These are phyloP conservation scores for Xylariaceae sp. DNA, from an alignment of 2,329 filamentous ascomycete species.

Conservation along the genomic window DNA sequence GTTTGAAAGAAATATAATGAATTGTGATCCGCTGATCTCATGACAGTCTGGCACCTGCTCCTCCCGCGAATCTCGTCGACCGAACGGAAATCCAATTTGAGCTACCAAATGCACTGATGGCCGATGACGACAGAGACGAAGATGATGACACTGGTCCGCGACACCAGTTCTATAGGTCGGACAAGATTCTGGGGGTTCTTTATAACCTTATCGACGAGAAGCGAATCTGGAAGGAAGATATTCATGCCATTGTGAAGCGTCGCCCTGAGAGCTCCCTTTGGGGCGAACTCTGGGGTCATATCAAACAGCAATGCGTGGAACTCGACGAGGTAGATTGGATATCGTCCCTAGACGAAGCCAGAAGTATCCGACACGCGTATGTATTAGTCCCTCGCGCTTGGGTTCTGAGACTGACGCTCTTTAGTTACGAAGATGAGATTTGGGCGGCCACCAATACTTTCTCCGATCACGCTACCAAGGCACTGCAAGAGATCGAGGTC, in stretches of 20 bases:
- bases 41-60: constrained; percentile 42
- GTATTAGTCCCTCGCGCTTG: constrained; percentile 5
- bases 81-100: constrained; percentile 41
- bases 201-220: constrained; percentile 72
- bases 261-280: constrained; percentile 37
- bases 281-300: constrained; percentile 35
- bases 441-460: constrained; percentile 38
- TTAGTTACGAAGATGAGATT: constrained; percentile 45
- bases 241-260: constrained; percentile 30
- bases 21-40: background rate
- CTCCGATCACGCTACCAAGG: constrained; percentile 42
- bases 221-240: constrained; percentile 56
- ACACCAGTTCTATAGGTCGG: constrained; percentile 60
- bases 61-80: constrained; percentile 42
- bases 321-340: constrained; percentile 34
- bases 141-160: constrained; percentile 42
- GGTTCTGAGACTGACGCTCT: background rate
- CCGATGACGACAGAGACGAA: constrained; percentile 38
- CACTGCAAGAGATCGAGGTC: constrained; percentile 49
- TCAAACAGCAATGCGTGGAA: constrained; percentile 26
- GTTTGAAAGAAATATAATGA: background rate
- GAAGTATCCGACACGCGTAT: constrained; percentile 45
- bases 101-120: constrained; percentile 20
- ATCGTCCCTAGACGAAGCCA: constrained; percentile 35
- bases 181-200: constrained; percentile 65